phyloP scores from a whole-genome alignment of 208 protist species.

The Acanthamoeba lenticulata region DNA sequence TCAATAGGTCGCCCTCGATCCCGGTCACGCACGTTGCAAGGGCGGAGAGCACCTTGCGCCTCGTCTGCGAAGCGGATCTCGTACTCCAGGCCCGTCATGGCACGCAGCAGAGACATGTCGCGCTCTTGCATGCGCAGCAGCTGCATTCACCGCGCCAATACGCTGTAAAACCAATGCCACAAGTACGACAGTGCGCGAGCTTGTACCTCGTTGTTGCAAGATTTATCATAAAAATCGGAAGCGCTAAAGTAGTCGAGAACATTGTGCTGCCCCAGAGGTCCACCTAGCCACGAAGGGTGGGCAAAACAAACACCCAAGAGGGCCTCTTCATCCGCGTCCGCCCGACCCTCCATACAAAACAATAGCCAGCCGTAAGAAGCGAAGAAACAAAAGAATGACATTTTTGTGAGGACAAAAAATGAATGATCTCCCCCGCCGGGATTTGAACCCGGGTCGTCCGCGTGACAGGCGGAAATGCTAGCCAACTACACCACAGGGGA shows the following conservation, averaged over 20 bases:
- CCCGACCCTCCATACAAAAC: not conserved
- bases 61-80: slow-evolving; percentile 48
- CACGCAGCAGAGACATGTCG: slow-evolving; percentile 35
- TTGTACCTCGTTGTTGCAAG: slow-evolving; percentile 53
- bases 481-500: too few species aligned
- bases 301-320: slow-evolving; percentile 33
- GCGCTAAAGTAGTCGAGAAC: slow-evolving; percentile 47
- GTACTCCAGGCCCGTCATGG: slow-evolving; percentile 45
- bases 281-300: slow-evolving; percentile 4
- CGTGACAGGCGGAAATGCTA: too few species aligned
- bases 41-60: not conserved
- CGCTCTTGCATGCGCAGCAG: slow-evolving; percentile 48
- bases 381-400: too few species aligned
- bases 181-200: not conserved
- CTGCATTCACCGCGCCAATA: not conserved
- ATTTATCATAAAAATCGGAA: slow-evolving; percentile 53
- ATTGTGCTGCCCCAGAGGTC: not conserved
- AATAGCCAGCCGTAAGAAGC: too few species aligned
- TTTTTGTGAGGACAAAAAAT: too few species aligned
- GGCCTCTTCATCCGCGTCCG: not conserved
- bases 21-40: too few species aligned
- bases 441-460: too few species aligned
- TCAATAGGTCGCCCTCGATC: too few species aligned
- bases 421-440: too few species aligned
- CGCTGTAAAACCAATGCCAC: not conserved